phyloP scores from a whole-genome alignment of 2,329 filamentous ascomycete genomes.

The Colletotrichum aenigma region DNA sequence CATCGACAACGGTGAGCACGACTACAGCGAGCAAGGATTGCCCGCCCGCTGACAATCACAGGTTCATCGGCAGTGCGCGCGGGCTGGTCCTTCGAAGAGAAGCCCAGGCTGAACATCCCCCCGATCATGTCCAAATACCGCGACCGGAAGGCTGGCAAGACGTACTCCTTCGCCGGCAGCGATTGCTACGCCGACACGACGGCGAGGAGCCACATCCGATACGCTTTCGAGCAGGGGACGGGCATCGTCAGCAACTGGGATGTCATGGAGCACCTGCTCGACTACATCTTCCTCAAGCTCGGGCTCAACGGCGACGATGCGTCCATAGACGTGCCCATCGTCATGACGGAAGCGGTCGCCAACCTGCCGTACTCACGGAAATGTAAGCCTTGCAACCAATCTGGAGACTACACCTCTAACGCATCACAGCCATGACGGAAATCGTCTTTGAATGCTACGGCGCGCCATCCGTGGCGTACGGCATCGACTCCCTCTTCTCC shows the following conservation, averaged over 20 bases:
- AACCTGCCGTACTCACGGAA: slow-evolving; percentile 88
- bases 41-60: slow-evolving; percentile 38
- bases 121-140: slow-evolving; percentile 95
- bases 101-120: slow-evolving; percentile 80
- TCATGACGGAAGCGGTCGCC: slow-evolving; percentile 95
- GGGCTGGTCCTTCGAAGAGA: slow-evolving; percentile 91
- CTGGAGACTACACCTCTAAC: slow-evolving; percentile 27
- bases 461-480: slow-evolving; percentile 88
- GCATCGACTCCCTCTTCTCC: slow-evolving; percentile 95
- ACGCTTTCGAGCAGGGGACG: slow-evolving; percentile 88
- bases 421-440: slow-evolving; percentile 83
- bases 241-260: slow-evolving; percentile 98
- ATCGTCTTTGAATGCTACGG: slow-evolving; percentile 96
- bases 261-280: slow-evolving; percentile 91
- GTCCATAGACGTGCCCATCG: slow-evolving; percentile 80
- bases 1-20: slow-evolving; percentile 91
- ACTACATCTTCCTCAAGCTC: slow-evolving; percentile 94
- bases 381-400: slow-evolving; percentile 54
- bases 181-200: slow-evolving; percentile 97
- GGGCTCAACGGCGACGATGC: slow-evolving; percentile 80
- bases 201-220: slow-evolving; percentile 86
- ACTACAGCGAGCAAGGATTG: not conserved
- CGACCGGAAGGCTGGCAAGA: slow-evolving; percentile 90
- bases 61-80: slow-evolving; percentile 89
- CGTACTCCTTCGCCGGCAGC: slow-evolving; percentile 88